phyloP scores from a whole-genome alignment of 2,329 filamentous ascomycete species.

The Colletotrichum eleusines region DNA sequence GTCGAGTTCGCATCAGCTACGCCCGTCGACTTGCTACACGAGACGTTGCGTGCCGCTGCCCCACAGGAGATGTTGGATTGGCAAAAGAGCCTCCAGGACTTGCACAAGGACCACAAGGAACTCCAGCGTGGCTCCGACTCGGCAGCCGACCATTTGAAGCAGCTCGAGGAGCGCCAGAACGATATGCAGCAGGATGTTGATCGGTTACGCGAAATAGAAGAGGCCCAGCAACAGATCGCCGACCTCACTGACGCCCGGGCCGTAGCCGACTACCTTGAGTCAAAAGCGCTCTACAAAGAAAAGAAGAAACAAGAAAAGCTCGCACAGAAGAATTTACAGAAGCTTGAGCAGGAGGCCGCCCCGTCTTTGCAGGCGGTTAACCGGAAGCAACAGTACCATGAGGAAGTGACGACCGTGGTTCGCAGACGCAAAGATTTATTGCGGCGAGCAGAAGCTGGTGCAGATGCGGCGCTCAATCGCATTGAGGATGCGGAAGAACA shows the following conservation, averaged over 20 bases:
- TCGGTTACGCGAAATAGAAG: constrained; percentile 80
- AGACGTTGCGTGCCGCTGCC: constrained; percentile 90
- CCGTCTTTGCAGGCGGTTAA: constrained; percentile 79
- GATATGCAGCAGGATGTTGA: constrained; percentile 86
- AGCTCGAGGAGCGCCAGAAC: constrained; percentile 78
- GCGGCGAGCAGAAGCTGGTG: constrained; percentile 64
- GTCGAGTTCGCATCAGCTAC: constrained; percentile 90
- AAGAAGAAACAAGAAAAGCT: constrained; percentile 67
- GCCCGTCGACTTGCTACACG: constrained; percentile 83
- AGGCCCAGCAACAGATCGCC: constrained; percentile 72
- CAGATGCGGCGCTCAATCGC: constrained; percentile 58
- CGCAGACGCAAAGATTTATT: constrained; percentile 66
- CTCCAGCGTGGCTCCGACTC: constrained; percentile 68
- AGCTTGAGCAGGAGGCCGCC: constrained; percentile 69
- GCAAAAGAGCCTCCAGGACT: constrained; percentile 79
- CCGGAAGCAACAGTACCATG: constrained; percentile 75
- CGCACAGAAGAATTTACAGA: constrained; percentile 68
- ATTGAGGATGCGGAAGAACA: constrained; percentile 51
- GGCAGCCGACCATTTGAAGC: constrained; percentile 72
- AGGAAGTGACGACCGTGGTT: constrained; percentile 67
- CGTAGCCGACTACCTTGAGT: constrained; percentile 72
- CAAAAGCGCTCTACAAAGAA: constrained; percentile 60
- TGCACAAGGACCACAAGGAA: constrained; percentile 77
- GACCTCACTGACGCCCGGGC: constrained; percentile 75
- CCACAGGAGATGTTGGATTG: constrained; percentile 82